Evolutionary conservation across 768 basidiomycete species (phyloP), one percentile per base, ranked within the genome.

Genomic region (Termitomyces sp.): DNA sequence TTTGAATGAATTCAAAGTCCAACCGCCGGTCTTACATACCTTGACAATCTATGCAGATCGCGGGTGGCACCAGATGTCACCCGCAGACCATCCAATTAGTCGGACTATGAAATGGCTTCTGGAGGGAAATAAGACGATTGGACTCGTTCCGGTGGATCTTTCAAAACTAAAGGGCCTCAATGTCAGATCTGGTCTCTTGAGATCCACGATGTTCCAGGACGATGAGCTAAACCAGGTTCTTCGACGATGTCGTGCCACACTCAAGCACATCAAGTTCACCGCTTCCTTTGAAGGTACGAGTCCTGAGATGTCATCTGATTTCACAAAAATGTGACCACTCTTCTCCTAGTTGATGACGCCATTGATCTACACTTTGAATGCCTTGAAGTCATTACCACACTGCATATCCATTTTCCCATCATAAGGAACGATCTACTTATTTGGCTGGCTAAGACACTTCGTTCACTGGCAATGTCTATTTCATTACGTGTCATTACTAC

Each of bases 241-340:
- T 36, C 22, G 35, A 24, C 50, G 32, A 51, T 51, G 50, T 38
- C 22, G 50, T 36, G 35, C 35, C 50, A 51, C 50, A 51, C 22
- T 51, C 14, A 51, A 51, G 16, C 50, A 51, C 22, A 35, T 51
- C 14, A 38, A 24, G 24, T 36, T 51, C 16, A 51, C 33, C 18
- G 50, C 50, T 51, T 51, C 50, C 22, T 51, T 51, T 3, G 50
- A 51, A 51, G 50, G 50, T 51, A 51, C 33, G 50, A 36, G 35
- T 18, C 18, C 22, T 24, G 35, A 36, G 22, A 36, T 24, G 22
- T 10, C 22, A 51, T 51, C 35, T 10, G 22, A 6, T 24, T 35
- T 35, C 2, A 8, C 16, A 36, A 4, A 51, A 50, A 35, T 36
- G 14, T 36, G 35, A 51, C 12, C 4, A 7, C 22, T 36, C 7